phyloP scores from a whole-genome alignment of 148 eudicot genomes.

The Rhododendron molle region DNA sequence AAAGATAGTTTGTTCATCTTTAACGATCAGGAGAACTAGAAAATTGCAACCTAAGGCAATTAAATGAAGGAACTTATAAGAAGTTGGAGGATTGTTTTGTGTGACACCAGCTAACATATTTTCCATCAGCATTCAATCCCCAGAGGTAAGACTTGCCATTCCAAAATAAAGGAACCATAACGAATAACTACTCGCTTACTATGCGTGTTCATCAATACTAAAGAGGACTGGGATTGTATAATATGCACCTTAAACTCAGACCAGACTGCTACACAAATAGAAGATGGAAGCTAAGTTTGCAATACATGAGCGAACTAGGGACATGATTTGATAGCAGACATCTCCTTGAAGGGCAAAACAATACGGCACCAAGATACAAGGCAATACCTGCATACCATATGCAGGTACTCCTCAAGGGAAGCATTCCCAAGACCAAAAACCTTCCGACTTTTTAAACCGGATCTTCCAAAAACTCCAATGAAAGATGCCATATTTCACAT shows the following conservation, averaged over 20 bases:
- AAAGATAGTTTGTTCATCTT: slow-evolving; percentile 27
- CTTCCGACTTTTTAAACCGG: not conserved
- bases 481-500: not conserved
- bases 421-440: not conserved
- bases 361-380: not conserved
- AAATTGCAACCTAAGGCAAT: slow-evolving; percentile 4
- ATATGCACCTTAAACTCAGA: not conserved
- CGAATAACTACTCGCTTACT: not conserved
- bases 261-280: not conserved
- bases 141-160: not conserved
- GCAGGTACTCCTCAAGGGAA: not conserved
- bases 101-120: not conserved
- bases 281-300: not conserved
- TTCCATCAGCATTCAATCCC: not conserved
- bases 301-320: not conserved
- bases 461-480: not conserved
- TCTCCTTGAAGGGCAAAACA: not conserved
- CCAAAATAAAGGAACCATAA: not conserved
- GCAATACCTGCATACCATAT: not conserved
- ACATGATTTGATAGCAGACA: not conserved
- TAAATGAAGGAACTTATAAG: not conserved
- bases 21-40: slow-evolving; percentile 7
- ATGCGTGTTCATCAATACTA: not conserved
- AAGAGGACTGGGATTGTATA: not conserved
- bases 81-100: not conserved